These are phyloP conservation scores for Pestalotiopsis sp. DNA, from an alignment of 2,329 filamentous ascomycete species.

Conservation along the genomic window DNA sequence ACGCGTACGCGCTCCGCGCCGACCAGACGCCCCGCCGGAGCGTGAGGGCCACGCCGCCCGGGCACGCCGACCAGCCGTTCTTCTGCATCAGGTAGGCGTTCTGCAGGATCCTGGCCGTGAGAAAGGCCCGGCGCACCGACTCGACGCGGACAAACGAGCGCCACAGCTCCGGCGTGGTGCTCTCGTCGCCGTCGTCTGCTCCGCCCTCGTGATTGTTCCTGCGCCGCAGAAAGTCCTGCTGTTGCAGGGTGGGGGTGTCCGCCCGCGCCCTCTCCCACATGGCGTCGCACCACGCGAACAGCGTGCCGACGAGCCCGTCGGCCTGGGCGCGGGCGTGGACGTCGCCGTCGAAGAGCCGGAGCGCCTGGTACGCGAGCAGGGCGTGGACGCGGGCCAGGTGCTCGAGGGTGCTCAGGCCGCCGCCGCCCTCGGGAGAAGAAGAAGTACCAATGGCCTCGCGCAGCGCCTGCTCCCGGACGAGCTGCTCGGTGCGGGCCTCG, in stretches of 20 bases:
- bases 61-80: slow-evolving; percentile 28
- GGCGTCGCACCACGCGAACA: slow-evolving; percentile 26
- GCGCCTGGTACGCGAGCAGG: slow-evolving; percentile 33
- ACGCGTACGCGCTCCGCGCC: slow-evolving; percentile 26
- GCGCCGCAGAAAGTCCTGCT: background rate
- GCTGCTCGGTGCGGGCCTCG: slow-evolving; percentile 26
- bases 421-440: background rate
- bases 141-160: slow-evolving; percentile 31
- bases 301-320: slow-evolving; percentile 31
- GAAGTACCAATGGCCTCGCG: slow-evolving; percentile 14
- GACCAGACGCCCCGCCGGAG: slow-evolving; percentile 31
- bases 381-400: slow-evolving; percentile 27
- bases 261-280: slow-evolving; percentile 21
- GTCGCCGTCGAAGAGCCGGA: slow-evolving; percentile 37
- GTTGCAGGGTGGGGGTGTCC: background rate
- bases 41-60: slow-evolving; percentile 29
- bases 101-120: slow-evolving; percentile 24
- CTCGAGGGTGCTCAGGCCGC: slow-evolving; percentile 17
- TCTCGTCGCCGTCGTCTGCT: background rate
- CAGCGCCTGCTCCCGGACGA: slow-evolving; percentile 25
- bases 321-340: slow-evolving; percentile 33
- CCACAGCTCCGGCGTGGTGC: slow-evolving; percentile 21
- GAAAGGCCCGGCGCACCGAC: slow-evolving; percentile 31
- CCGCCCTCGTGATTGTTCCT: background rate
- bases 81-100: slow-evolving; percentile 29